Evolutionary conservation across 495 filamentous ascomycete species (phyloP).

Genomic region (Penicillium maclennaniae): DNA sequence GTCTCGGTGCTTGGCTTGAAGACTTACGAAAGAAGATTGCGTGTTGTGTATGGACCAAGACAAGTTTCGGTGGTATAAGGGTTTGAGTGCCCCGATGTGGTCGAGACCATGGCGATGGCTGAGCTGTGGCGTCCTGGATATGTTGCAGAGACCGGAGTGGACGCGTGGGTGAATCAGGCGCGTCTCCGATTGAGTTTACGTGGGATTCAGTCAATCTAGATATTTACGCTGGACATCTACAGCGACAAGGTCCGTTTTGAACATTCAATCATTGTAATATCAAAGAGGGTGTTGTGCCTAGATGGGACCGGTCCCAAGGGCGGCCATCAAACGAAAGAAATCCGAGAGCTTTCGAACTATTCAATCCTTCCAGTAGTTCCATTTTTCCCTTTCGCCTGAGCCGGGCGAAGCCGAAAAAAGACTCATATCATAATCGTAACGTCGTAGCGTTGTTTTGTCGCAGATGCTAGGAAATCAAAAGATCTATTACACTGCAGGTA

Average conservation of each 20-base stretch:
- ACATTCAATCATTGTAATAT: background rate
- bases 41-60: background rate
- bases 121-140: background rate
- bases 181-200: background rate
- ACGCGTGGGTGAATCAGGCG: background rate
- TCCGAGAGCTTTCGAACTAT: constrained; percentile 18
- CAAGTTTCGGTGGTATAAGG: background rate
- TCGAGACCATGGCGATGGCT: background rate
- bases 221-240: too few relatives aligned
- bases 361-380: constrained; percentile 11
- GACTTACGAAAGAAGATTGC: too few relatives aligned
- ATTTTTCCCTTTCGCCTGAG: constrained; percentile 4
- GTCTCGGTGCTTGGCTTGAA: too few relatives aligned
- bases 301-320: background rate
- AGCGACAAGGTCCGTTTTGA: background rate
- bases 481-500: constrained; percentile 8
- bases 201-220: background rate
- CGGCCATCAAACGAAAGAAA: constrained; percentile 2
- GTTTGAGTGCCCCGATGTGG: background rate
- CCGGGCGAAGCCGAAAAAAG: constrained; percentile 9
- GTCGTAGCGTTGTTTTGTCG: constrained; percentile 8
- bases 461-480: background rate
- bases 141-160: background rate
- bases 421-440: constrained; percentile 17
- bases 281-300: background rate